phyloP scores from a whole-genome alignment of 2,329 filamentous ascomycete genomes.

The Penicillium capsulatum region DNA sequence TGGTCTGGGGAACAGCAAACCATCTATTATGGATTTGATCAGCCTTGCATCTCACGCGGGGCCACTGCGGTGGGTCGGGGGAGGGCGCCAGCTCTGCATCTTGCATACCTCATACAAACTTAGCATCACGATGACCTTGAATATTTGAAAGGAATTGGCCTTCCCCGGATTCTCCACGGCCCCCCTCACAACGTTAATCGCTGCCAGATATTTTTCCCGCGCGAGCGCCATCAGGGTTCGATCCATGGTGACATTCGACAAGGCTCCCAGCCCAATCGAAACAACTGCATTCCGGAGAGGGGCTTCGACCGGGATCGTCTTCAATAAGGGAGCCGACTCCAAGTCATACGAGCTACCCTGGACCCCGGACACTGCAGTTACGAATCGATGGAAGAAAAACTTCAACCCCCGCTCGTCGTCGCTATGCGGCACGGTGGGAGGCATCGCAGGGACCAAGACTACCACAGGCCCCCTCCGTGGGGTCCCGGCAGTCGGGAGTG shows the following conservation, averaged over 20 bases:
- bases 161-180: constrained; percentile 15
- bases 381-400: constrained; percentile 24
- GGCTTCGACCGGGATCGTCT: constrained; percentile 5
- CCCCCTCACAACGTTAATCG: constrained; percentile 14
- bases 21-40: constrained; percentile 14
- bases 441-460: constrained; percentile 5
- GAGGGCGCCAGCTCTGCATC: background rate
- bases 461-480: background rate
- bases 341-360: background rate
- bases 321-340: constrained; percentile 5
- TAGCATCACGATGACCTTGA: constrained; percentile 22
- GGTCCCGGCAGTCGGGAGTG: constrained; percentile 1
- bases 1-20: constrained; percentile 16
- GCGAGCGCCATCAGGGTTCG: constrained; percentile 13
- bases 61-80: no score
- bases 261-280: constrained; percentile 23
- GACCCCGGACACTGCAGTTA: constrained; percentile 7
- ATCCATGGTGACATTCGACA: constrained; percentile 24
- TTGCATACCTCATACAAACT: constrained; percentile 22
- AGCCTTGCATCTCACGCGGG: background rate
- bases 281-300: constrained; percentile 20
- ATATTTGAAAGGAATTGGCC: constrained; percentile 11
- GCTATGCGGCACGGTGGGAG: constrained; percentile 5
- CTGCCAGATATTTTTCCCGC: constrained; percentile 20
- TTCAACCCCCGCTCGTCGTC: constrained; percentile 21